A percentile compares a stretch with the other conserved stretches of the same genome.
phyloP scores from a whole-genome alignment of 2,329 filamentous ascomycete genomes.

The Chaetomium sp. region DNA sequence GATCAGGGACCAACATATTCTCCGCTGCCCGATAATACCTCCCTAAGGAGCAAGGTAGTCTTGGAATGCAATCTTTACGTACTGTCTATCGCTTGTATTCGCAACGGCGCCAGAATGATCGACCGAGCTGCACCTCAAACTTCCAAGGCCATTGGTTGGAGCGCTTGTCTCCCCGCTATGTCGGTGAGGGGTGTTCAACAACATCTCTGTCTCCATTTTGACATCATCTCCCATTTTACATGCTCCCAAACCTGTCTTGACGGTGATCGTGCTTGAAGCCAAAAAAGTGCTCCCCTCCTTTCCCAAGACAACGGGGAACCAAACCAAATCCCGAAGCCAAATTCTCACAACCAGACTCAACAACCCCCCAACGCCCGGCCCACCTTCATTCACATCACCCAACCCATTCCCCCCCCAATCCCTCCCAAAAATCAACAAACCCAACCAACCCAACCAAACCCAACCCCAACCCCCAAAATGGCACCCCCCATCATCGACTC shows the following conservation, averaged over 20 bases:
- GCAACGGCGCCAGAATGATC: neutral
- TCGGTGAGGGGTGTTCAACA: constrained; percentile 14
- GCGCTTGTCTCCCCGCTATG: constrained; percentile 13
- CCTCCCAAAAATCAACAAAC: neutral
- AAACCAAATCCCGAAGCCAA: too few species aligned
- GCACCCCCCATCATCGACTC: constrained; percentile 72
- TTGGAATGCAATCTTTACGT: neutral
- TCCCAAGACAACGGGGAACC: too few species aligned
- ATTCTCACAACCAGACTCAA: neutral
- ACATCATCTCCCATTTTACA: neutral
- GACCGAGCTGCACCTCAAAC: neutral
- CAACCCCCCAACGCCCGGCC: too few species aligned
- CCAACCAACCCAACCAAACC: neutral
- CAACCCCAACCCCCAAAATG: constrained; percentile 14
- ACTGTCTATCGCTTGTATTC: neutral
- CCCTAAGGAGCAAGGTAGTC: neutral
- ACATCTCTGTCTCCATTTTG: neutral
- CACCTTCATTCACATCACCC: neutral
- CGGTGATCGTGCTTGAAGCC: neutral
- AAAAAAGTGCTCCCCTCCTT: neutral
- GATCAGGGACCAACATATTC: neutral
- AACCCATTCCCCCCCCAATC: neutral
- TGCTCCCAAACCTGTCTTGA: neutral
- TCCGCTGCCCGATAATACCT: neutral
- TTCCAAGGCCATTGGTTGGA: constrained; percentile 21